Conservation (phyloP, 129 eudicot species). For the Tagetes patula region DNA sequence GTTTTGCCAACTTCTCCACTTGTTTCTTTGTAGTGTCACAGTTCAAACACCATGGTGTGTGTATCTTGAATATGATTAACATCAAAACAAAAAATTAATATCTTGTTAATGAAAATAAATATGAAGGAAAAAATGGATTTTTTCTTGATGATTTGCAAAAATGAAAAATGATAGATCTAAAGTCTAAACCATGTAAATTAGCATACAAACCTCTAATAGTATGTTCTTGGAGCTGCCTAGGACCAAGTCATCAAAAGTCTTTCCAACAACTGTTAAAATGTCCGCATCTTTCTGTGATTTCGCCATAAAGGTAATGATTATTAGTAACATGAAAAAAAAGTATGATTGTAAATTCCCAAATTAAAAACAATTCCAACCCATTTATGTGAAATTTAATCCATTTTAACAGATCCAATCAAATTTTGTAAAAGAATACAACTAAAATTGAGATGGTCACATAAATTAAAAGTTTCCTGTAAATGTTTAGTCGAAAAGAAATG, state of each 20-base stretch:
- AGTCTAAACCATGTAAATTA: conserved; percentile 5
- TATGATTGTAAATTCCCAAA: background rate
- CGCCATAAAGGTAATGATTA: conserved; percentile 3
- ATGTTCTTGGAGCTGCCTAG: conserved; percentile 64
- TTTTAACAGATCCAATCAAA: background rate
- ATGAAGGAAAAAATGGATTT: background rate
- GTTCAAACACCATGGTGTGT: conserved; percentile 87
- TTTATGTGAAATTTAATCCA: background rate
- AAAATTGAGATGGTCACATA: background rate
- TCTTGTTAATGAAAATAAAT: background rate
- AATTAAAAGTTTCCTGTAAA: background rate
- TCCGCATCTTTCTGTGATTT: conserved; percentile 58
- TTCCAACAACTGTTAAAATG: conserved; percentile 74
- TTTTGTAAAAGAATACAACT: background rate
- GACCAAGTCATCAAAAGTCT: conserved; percentile 75
- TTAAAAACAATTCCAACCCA: background rate
- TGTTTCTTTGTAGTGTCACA: conserved; percentile 89
- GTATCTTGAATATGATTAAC: conserved; percentile 50
- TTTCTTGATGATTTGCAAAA: background rate
- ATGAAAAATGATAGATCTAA: conserved; percentile 13
- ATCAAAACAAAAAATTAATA: background rate
- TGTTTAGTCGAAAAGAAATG: background rate
- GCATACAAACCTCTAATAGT: conserved; percentile 67
- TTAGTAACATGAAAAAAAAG: background rate
- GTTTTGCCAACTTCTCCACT: conserved; percentile 86